Evolutionary conservation across 2,329 filamentous ascomycete species (phyloP).

Genomic region (Xylariaceae sp.): DNA sequence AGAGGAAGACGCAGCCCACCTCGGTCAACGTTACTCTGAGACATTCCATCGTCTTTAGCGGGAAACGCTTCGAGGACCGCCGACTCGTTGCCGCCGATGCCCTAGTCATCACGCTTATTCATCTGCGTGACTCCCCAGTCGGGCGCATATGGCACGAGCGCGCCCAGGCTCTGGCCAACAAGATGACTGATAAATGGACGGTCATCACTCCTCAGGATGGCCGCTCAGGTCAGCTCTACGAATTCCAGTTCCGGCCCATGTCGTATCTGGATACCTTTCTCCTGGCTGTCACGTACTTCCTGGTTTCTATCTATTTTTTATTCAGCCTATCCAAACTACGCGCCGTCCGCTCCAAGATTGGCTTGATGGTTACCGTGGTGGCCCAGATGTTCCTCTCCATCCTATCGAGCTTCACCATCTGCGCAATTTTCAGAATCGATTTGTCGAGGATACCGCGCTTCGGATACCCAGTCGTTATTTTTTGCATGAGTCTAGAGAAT

Average conservation of each 20-base stretch:
- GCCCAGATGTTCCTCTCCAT: constrained; percentile 65
- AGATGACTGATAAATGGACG: constrained; percentile 49
- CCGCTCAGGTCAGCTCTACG: constrained; percentile 56
- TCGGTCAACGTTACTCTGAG: constrained; percentile 66
- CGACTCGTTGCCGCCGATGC: constrained; percentile 66
- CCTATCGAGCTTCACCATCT: constrained; percentile 72
- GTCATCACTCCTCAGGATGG: constrained; percentile 54
- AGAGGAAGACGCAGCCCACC: constrained; percentile 52
- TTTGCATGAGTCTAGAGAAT: constrained; percentile 71
- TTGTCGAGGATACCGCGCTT: constrained; percentile 66
- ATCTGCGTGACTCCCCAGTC: constrained; percentile 56
- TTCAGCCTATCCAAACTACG: constrained; percentile 60
- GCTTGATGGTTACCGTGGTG: constrained; percentile 63
- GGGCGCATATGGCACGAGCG: constrained; percentile 58
- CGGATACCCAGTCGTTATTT: constrained; percentile 68
- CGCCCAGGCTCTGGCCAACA: constrained; percentile 43
- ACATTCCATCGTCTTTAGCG: constrained; percentile 74
- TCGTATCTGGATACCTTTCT: constrained; percentile 57
- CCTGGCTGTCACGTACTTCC: constrained; percentile 56
- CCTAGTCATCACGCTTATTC: constrained; percentile 68
- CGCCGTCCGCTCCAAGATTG: constrained; percentile 68
- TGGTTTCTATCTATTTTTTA: constrained; percentile 58
- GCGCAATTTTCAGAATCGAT: constrained; percentile 67
- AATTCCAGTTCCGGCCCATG: constrained; percentile 72
- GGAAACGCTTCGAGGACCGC: constrained; percentile 65